Conservation (phyloP, 2,329 filamentous ascomycete genomes). For the Pestalotiopsis sp. region DNA sequence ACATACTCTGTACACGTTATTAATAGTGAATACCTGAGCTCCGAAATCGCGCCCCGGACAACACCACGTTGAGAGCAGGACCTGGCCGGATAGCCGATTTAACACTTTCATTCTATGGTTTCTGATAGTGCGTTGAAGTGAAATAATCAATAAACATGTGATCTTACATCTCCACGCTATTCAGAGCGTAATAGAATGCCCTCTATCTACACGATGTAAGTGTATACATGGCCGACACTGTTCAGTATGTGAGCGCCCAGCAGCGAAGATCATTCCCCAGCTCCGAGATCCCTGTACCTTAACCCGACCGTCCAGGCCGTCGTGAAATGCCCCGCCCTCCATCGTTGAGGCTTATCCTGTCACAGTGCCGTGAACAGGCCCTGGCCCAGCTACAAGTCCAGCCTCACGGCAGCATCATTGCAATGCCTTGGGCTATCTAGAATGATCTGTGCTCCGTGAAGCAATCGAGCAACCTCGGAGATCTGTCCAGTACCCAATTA, state of each 20-base stretch:
- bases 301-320: neutral
- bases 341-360: neutral
- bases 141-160: too few relatives aligned
- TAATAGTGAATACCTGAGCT: neutral
- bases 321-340: neutral
- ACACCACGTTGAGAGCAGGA: neutral
- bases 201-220: neutral
- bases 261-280: neutral
- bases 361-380: neutral
- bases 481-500: neutral
- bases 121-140: too few relatives aligned
- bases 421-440: neutral
- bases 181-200: too few relatives aligned
- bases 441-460: neutral
- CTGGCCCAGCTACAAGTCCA: neutral
- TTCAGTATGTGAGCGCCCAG: neutral
- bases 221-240: neutral
- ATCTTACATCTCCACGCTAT: too few relatives aligned
- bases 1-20: too few relatives aligned
- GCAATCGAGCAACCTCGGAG: neutral
- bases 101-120: too few relatives aligned
- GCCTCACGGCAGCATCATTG: neutral
- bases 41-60: neutral
- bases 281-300: neutral
- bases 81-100: too few relatives aligned